These are phyloP conservation scores for Thelonectria rubi DNA, from an alignment of 2,329 filamentous ascomycete genomes.

Conservation along the genomic window DNA sequence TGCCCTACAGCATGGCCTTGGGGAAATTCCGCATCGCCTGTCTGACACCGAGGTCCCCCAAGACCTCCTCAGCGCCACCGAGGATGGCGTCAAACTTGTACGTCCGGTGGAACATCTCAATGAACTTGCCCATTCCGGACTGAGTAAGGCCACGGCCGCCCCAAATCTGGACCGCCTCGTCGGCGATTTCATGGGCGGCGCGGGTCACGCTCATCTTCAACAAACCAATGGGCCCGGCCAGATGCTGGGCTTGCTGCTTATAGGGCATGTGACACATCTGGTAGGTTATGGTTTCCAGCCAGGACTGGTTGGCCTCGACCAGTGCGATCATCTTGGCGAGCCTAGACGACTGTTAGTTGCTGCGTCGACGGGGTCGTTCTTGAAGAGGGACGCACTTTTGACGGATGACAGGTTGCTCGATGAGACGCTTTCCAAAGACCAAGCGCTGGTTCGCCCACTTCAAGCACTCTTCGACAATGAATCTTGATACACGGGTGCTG, in stretches of 20 bases:
- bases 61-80: conserved; percentile 83
- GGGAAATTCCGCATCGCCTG: conserved; percentile 88
- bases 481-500: conserved; percentile 71
- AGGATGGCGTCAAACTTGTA: conserved; percentile 85
- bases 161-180: conserved; percentile 86
- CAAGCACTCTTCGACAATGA: conserved; percentile 81
- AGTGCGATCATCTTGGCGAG: conserved; percentile 88
- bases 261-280: conserved; percentile 91
- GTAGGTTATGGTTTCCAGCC: conserved; percentile 85
- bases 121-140: conserved; percentile 81
- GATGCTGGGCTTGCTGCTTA: conserved; percentile 74
- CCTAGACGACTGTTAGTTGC: conserved; percentile 47
- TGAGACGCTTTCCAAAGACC: conserved; percentile 83
- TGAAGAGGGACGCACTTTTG: conserved; percentile 67
- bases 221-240: conserved; percentile 83
- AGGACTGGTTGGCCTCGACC: conserved; percentile 83
- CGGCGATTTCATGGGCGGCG: conserved; percentile 82
- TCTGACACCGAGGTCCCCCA: conserved; percentile 82
- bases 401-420: conserved; percentile 83
- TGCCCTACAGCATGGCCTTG: conserved; percentile 76
- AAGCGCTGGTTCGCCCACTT: conserved; percentile 90
- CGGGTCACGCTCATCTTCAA: conserved; percentile 83
- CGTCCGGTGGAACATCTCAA: conserved; percentile 85
- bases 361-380: background rate
- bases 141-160: conserved; percentile 84